These are phyloP conservation scores for Cucurbita ficifolia DNA, from an alignment of 306 rosid species.

Conservation along the genomic window DNA sequence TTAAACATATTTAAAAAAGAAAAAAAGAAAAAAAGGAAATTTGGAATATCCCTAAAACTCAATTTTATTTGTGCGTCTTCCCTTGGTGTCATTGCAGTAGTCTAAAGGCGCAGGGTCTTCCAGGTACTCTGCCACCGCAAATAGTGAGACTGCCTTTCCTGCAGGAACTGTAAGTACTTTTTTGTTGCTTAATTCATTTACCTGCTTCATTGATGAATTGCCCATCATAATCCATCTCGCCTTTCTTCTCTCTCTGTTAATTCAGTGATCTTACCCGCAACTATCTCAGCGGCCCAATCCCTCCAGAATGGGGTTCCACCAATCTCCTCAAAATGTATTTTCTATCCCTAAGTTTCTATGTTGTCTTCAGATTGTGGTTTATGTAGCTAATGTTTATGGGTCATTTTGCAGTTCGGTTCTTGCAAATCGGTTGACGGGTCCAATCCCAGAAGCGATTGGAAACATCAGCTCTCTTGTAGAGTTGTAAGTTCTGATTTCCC, in stretches of 20 bases:
- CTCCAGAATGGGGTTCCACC: conserved; percentile 14
- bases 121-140: conserved; percentile 10
- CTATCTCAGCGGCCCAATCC: conserved; percentile 22
- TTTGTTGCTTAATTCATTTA: not conserved
- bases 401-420: conserved; percentile 32
- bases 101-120: not conserved
- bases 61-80: not conserved
- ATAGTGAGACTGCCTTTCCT: conserved; percentile 4
- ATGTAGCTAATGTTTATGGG: not conserved
- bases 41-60: too few species aligned
- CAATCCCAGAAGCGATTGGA: conserved; percentile 53
- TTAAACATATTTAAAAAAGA: too few species aligned
- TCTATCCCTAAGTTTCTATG: not conserved
- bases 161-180: not conserved
- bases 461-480: conserved; percentile 40
- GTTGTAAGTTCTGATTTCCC: conserved; percentile 33
- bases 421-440: conserved; percentile 52
- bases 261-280: conserved; percentile 26
- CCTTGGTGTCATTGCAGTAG: not conserved
- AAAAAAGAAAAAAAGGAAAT: too few species aligned
- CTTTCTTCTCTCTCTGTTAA: not conserved
- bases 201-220: not conserved
- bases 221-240: not conserved
- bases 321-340: conserved; percentile 3
- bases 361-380: not conserved